Percentiles rank a stretch among this genome's conserved stretches.
phyloP scores from a whole-genome alignment of 2,329 filamentous ascomycete genomes.

The Colletotrichum navitas region DNA sequence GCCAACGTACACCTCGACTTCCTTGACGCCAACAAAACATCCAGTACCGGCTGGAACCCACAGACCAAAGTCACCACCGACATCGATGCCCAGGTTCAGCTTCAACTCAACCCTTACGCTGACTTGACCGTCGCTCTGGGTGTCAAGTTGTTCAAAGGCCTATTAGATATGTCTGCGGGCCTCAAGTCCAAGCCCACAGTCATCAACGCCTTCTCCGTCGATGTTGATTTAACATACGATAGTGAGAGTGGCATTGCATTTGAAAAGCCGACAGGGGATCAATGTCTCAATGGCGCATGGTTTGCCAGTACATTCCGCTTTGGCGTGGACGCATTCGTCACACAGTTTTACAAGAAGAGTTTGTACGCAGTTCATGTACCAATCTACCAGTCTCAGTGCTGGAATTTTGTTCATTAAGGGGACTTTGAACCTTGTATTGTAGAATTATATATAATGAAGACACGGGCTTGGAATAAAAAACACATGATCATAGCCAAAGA shows the following conservation, averaged over 20 bases:
- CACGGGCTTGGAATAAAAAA: conserved; percentile 47
- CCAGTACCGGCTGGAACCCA: conserved; percentile 52
- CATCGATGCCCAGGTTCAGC: conserved; percentile 49
- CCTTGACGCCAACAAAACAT: conserved; percentile 48
- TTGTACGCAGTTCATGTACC: conserved; percentile 33
- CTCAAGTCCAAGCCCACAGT: conserved; percentile 53
- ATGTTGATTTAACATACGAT: conserved; percentile 32
- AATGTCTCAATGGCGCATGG: conserved; percentile 41
- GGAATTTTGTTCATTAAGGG: conserved; percentile 32
- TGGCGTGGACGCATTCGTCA: conserved; percentile 36
- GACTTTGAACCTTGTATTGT: background rate
- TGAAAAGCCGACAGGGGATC: conserved; percentile 17
- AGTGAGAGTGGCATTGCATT: conserved; percentile 31
- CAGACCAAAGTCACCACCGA: conserved; percentile 51
- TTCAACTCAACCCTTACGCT: conserved; percentile 50
- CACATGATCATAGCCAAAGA: accelerated
- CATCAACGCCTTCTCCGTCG: conserved; percentile 56
- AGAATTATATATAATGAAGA: background rate
- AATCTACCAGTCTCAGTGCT: conserved; percentile 42
- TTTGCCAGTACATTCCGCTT: conserved; percentile 42
- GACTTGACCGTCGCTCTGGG: conserved; percentile 55
- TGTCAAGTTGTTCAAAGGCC: conserved; percentile 52
- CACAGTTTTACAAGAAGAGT: conserved; percentile 38
- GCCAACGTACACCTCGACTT: conserved; percentile 57
- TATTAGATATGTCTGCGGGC: conserved; percentile 53